Percentiles rank a stretch among this genome's conserved stretches.
These are phyloP conservation scores for Syzygium syzygioides DNA, from an alignment of 441 rosid species.

Conservation along the genomic window DNA sequence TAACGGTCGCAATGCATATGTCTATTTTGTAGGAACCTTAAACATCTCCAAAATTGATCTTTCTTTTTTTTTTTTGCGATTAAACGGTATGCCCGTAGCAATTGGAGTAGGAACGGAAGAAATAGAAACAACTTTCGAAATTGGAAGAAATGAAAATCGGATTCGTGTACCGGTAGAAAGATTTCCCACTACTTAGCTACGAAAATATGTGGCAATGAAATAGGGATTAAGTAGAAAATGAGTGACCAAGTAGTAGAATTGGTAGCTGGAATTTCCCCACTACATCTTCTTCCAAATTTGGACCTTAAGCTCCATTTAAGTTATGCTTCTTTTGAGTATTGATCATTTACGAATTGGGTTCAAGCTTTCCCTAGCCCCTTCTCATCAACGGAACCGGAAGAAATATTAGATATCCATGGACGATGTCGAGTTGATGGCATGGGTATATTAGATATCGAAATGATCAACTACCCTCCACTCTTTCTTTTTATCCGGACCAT, in stretches of 20 bases:
- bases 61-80: neutral
- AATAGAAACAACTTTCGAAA: neutral
- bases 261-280: neutral
- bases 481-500: neutral
- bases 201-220: neutral
- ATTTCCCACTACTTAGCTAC: neutral
- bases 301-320: neutral
- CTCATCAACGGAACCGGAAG: neutral
- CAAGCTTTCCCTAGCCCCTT: neutral
- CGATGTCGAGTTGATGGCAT: neutral
- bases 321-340: neutral
- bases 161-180: neutral
- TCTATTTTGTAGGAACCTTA: neutral
- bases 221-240: neutral
- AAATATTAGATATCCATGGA: neutral
- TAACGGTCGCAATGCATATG: neutral
- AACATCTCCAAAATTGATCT: neutral
- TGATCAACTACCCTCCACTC: neutral
- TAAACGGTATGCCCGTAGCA: neutral
- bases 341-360: neutral
- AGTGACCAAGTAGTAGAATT: neutral
- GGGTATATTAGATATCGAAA: neutral
- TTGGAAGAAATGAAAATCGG: neutral
- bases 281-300: neutral
- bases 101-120: neutral